Evolutionary conservation across 208 protist species (phyloP).

Genomic region (Leishmania lainsoni): DNA sequence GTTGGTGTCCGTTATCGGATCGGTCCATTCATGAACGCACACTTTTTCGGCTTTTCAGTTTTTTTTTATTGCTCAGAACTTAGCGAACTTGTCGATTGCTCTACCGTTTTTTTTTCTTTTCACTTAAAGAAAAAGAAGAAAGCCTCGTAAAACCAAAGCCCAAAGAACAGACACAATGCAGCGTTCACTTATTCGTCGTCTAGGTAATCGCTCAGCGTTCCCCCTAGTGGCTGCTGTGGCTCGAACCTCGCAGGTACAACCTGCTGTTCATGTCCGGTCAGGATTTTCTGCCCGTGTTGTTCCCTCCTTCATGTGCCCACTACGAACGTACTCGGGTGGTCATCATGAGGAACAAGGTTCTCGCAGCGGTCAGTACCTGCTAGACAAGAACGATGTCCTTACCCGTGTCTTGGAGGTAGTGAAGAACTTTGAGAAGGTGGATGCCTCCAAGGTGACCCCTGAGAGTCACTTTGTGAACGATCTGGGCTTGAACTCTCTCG

Average conservation of each 20-base stretch:
- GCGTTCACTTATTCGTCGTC: constrained; percentile 20
- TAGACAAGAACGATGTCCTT: constrained; percentile 94
- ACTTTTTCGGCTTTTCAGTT: background rate
- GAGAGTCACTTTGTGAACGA: constrained; percentile 96
- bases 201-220: constrained; percentile 17
- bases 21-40: too few relatives aligned
- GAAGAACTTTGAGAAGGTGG: constrained; percentile 97
- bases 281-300: background rate
- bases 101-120: background rate
- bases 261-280: constrained; percentile 1
- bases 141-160: background rate
- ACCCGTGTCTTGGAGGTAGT: constrained; percentile 95
- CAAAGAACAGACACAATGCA: constrained; percentile 25
- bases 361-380: constrained; percentile 86
- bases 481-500: constrained; percentile 95
- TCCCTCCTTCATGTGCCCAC: constrained; percentile 18
- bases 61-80: background rate
- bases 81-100: background rate
- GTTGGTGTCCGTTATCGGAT: background rate
- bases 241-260: constrained; percentile 11
- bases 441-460: constrained; percentile 90
- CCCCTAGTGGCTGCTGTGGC: constrained; percentile 17
- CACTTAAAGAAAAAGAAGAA: constrained; percentile 5
- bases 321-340: constrained; percentile 67
- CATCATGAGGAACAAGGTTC: constrained; percentile 63